Evolutionary conservation across 1,139 yeast species (phyloP), one percentile per base, ranked within the genome.

Genomic region (Yamadazyma aaseri): DNA sequence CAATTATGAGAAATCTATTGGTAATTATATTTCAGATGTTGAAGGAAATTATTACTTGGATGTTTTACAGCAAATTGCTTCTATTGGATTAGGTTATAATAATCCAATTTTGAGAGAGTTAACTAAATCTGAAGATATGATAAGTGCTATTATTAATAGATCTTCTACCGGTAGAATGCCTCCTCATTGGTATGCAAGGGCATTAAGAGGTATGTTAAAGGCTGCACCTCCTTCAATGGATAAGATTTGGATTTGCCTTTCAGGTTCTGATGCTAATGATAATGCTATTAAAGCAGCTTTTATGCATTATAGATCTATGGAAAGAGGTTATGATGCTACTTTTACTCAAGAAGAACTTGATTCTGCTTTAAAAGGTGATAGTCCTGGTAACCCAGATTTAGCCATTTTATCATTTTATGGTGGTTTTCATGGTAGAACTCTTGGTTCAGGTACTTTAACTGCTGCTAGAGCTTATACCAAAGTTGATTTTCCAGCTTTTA

Each of bases 101-200:
- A 79, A 83, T 65, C 90, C 90, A 7, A 79, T 72, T 13, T 68
- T 83, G 45, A 66, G 71, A 35, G 71, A 73, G 52, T 73, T 73
- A 35, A 89, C 90, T 36, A 69, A 66, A 53, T 72, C 83, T 15
- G 81, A 76, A 39, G 77, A 72, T 47, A 79, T 81, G 82, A 58
- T 78, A 42, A 71, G 75, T 50, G 85, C 87, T 11, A 62, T 83
- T 43, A 80, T 81, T 46, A 81, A 83, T 62, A 73, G 92, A 55
- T 89, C 92, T 26, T 90, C 92, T 8, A 64, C 80, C 40, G 89
- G 87, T 42, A 81, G 81, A 66, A 83, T 81, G 60, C 87, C 92
- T 26, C 76, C 83, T 39, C 58, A 57, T 33, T 86, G 81, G 49
- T 70, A 71, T 45, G 76, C 73, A 43, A 66, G 70, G 38, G 79